These are phyloP conservation scores for Gnaphalium uliginosum DNA, from an alignment of 129 eudicot species.

Conservation along the genomic window DNA sequence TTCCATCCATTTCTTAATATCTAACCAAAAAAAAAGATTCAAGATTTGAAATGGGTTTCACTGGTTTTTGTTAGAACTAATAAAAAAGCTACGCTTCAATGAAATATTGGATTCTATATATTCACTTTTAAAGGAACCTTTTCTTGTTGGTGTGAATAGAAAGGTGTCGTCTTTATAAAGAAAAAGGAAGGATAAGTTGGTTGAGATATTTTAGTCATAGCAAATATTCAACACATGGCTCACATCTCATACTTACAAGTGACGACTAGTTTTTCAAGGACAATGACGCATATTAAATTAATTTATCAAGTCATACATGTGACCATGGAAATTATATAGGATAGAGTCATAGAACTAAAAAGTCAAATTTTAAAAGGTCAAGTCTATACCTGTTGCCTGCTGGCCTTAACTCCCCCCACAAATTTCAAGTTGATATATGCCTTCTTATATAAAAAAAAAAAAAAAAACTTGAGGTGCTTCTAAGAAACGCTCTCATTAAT, in stretches of 20 bases:
- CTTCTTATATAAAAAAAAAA: no score
- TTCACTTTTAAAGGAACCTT: background rate
- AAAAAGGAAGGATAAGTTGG: background rate
- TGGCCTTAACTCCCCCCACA: no score
- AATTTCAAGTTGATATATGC: no score
- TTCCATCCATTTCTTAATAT: conserved; percentile 33
- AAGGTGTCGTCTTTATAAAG: background rate
- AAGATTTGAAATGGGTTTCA: background rate
- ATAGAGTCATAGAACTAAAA: no score
- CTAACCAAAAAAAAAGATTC: background rate
- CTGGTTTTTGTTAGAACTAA: background rate
- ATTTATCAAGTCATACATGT: background rate
- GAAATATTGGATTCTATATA: background rate
- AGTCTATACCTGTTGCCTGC: no score
- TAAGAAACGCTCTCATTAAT: no score
- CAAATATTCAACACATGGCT: background rate
- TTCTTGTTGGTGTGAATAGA: background rate
- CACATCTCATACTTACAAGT: background rate
- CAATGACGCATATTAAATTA: background rate
- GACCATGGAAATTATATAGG: background rate
- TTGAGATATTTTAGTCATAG: background rate
- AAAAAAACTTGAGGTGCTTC: no score
- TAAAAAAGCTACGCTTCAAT: background rate
- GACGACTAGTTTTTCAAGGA: background rate
- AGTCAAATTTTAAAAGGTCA: no score